A percentile compares a stretch with the other conserved stretches of the same genome.
Conservation (phyloP, 2,329 filamentous ascomycete genomes). For the Ilyonectria robusta region DNA sequence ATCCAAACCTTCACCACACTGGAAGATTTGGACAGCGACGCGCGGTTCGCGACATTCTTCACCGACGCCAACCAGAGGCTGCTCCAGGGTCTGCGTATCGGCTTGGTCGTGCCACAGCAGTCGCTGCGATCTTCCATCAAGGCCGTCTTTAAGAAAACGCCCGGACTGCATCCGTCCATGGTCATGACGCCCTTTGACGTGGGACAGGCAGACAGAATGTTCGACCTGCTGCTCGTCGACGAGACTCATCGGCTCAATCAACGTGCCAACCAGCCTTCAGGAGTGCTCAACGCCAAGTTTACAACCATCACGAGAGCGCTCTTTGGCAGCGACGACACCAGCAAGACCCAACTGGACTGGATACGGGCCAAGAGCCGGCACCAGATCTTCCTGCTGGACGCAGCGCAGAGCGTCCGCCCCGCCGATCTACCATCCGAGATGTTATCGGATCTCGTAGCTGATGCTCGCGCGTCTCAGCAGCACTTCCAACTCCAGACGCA, state of each 20-base stretch:
- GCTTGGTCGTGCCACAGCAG: conserved; percentile 25
- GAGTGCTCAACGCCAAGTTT: conserved; percentile 26
- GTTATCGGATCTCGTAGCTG: conserved; percentile 21
- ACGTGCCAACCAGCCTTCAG: conserved; percentile 26
- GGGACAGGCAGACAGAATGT: conserved; percentile 19
- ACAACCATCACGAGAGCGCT: conserved; percentile 24
- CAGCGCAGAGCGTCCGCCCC: conserved; percentile 28
- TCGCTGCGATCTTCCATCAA: conserved; percentile 26
- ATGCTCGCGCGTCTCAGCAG: conserved; percentile 10
- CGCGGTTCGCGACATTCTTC: conserved; percentile 24
- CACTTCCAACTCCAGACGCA: too few species aligned
- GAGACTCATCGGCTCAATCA: conserved; percentile 22
- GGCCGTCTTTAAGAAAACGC: conserved; percentile 25
- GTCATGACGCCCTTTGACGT: conserved; percentile 26
- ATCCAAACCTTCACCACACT: conserved; percentile 28
- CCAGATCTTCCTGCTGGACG: conserved; percentile 25
- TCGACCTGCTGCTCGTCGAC: conserved; percentile 1
- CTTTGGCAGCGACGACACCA: conserved; percentile 15
- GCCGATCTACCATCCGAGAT: conserved; percentile 22
- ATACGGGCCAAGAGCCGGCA: conserved; percentile 25
- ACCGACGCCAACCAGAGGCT: conserved; percentile 14
- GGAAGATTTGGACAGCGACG: conserved; percentile 22
- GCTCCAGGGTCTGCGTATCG: conserved; percentile 20
- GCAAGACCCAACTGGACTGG: conserved; percentile 27
- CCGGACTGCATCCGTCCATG: conserved; percentile 23